Percentiles rank a stretch among this genome's conserved stretches.
Evolutionary conservation across 1,284 basidiomycete genomes (phyloP).

Genomic region (Ceratobasidium sp.): DNA sequence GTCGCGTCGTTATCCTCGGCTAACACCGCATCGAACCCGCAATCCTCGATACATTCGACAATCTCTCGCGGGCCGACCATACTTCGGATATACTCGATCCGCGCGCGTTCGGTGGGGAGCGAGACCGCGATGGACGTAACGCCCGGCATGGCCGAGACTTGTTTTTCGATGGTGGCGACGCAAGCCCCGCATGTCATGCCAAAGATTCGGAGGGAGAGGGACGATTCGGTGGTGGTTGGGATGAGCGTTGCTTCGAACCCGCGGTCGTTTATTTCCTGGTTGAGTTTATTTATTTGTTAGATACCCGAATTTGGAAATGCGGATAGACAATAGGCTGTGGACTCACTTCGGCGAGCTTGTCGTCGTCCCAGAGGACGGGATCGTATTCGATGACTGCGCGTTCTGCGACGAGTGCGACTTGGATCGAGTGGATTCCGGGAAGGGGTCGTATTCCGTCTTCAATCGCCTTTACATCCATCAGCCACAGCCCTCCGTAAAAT

Average conservation of each 20-base stretch:
- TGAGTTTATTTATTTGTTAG: slow-evolving; percentile 4
- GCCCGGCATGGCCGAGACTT: slow-evolving; percentile 80
- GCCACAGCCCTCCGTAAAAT: slow-evolving; percentile 2
- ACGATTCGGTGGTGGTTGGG: slow-evolving; percentile 72
- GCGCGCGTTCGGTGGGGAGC: slow-evolving; percentile 78
- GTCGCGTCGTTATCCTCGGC: slow-evolving; percentile 85
- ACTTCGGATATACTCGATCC: slow-evolving; percentile 81
- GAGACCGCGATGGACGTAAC: slow-evolving; percentile 81
- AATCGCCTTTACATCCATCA: slow-evolving; percentile 74
- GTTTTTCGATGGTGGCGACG: slow-evolving; percentile 81
- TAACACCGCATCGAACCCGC: slow-evolving; percentile 93
- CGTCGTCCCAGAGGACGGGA: slow-evolving; percentile 81
- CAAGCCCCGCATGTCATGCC: slow-evolving; percentile 94
- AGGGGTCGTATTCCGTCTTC: slow-evolving; percentile 90
- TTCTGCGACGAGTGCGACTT: slow-evolving; percentile 95
- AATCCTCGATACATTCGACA: slow-evolving; percentile 88
- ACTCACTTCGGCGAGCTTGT: slow-evolving; percentile 81
- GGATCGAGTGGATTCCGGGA: slow-evolving; percentile 87
- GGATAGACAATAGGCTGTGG: not conserved
- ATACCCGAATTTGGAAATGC: not conserved
- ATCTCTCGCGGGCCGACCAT: slow-evolving; percentile 86
- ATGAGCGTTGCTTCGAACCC: slow-evolving; percentile 91
- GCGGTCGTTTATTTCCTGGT: slow-evolving; percentile 90
- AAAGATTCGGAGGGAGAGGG: slow-evolving; percentile 82
- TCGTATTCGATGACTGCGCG: slow-evolving; percentile 93